Evolutionary conservation across 2,329 filamentous ascomycete genomes (phyloP), one percentile per base, ranked within the genome.

Genomic region (Alternaria hordeiaustralica): DNA sequence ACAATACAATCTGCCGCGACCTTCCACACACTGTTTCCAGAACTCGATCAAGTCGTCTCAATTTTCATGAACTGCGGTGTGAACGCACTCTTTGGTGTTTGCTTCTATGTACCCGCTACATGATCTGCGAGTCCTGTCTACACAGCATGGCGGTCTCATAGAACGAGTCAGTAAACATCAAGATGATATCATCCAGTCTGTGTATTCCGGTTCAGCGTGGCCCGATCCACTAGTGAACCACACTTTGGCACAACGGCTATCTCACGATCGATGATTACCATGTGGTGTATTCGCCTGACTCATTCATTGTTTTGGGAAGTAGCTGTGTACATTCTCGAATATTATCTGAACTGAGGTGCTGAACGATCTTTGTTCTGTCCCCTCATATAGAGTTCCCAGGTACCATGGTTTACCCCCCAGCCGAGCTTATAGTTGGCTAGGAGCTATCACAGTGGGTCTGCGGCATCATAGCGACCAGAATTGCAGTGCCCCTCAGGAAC

Each of bases 391-490:
- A 20, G 58, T 47, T 28, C 26, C 13, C n/a, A 36, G 45, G 21
- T 44, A 47, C 26, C 13, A 21, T 45, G 45, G 21, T 44, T 23
- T 28, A 21, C 18, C 10, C 21, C 18, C 10, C 23, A 21, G 28
- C 3, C 33, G 11, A 20, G 33, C n/a, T 5, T n/a, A 36, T 18
- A 10, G 13, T 45, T 43, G 54, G 33, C 13, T 26, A 46, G 13
- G 10, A 43, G 13, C 45, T 12, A 26, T 15, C 18, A 33, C 41
- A 45, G 36, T 54, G 55, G 55, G 21, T 36, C 47, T 23, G 33
- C 58, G 18, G 47, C 57, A 66, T 61, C 58, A 64, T 64, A 23
- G 21, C 58, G 49, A 61, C 64, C 64, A 64, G 41, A 43, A 21
- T 12, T 20, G 26, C 13, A 21, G 26, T 47, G 28, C 36, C 13